These are phyloP conservation scores for Cenchrus purpureus DNA, from an alignment of 176 grass and related monocot genomes.

Conservation along the genomic window DNA sequence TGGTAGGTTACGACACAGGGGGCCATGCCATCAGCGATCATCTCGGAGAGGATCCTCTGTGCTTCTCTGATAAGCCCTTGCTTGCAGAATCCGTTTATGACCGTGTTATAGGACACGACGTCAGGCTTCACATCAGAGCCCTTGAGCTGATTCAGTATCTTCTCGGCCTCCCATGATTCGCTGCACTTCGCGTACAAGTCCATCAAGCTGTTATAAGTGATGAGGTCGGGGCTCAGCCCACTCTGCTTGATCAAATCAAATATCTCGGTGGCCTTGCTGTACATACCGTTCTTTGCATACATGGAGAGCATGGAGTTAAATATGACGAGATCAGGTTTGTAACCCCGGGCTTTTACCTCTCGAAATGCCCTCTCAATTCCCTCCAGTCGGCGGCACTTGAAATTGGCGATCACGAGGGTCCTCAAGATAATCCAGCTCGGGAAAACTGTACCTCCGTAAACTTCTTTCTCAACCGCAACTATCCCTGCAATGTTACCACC, in stretches of 20 bases:
- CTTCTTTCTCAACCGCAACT: slow-evolving; percentile 63
- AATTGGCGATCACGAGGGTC: slow-evolving; percentile 80
- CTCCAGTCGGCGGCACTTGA: slow-evolving; percentile 61
- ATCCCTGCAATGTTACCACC: slow-evolving; percentile 56
- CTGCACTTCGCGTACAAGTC: slow-evolving; percentile 84
- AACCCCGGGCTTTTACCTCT: slow-evolving; percentile 75
- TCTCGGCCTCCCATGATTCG: slow-evolving; percentile 82
- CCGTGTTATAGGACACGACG: slow-evolving; percentile 86
- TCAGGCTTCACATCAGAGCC: slow-evolving; percentile 68
- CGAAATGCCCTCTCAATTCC: slow-evolving; percentile 73
- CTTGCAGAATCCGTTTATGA: slow-evolving; percentile 96
- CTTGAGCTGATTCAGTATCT: slow-evolving; percentile 72
- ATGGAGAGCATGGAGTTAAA: slow-evolving; percentile 90
- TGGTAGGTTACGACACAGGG: slow-evolving; percentile 81
- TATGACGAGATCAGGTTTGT: slow-evolving; percentile 84
- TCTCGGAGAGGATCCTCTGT: slow-evolving; percentile 75
- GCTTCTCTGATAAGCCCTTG: slow-evolving; percentile 83
- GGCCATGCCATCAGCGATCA: slow-evolving; percentile 67
- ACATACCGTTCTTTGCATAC: slow-evolving; percentile 74
- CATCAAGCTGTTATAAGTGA: slow-evolving; percentile 91
- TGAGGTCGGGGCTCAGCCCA: slow-evolving; percentile 71
- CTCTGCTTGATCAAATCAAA: slow-evolving; percentile 61
- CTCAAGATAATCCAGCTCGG: slow-evolving; percentile 86
- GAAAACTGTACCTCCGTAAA: slow-evolving; percentile 70
- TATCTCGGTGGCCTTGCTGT: slow-evolving; percentile 62